Percentiles rank a stretch among this genome's conserved stretches.
Conservation (phyloP, 129 eudicot species). For the Flaveria sonorensis region DNA sequence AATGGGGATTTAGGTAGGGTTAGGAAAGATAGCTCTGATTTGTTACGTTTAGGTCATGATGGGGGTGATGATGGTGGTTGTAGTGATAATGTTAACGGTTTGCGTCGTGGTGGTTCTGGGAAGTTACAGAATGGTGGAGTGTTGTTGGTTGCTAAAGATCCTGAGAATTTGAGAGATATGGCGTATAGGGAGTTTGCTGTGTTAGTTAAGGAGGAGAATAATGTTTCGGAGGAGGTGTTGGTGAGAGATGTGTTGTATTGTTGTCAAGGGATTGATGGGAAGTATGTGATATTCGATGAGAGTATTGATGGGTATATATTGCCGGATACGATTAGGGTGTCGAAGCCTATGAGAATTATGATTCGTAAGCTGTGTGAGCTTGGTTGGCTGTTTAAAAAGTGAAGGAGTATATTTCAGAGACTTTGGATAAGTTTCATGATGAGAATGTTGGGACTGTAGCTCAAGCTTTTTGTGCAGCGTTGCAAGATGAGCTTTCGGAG, state of each 20-base stretch:
- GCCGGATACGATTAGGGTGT: slow-evolving; percentile 56
- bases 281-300: slow-evolving; percentile 66
- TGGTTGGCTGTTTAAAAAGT: slow-evolving; percentile 94
- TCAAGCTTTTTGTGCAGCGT: slow-evolving; percentile 96
- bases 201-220: slow-evolving; percentile 74
- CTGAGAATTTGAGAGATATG: slow-evolving; percentile 69
- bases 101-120: slow-evolving; percentile 24
- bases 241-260: slow-evolving; percentile 95
- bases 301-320: slow-evolving; percentile 64
- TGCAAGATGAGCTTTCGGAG: slow-evolving; percentile 92
- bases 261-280: slow-evolving; percentile 97
- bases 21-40: slow-evolving; percentile 18
- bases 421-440: slow-evolving; percentile 67
- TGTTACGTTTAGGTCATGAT: slow-evolving; percentile 29
- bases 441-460: slow-evolving; percentile 95
- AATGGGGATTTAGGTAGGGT: slow-evolving; percentile 36
- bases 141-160: slow-evolving; percentile 67
- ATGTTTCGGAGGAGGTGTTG: slow-evolving; percentile 80
- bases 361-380: slow-evolving; percentile 79
- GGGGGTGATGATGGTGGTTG: slow-evolving; percentile 16
- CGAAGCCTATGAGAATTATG: slow-evolving; percentile 67
- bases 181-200: slow-evolving; percentile 70
- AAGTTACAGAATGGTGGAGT: slow-evolving; percentile 68
- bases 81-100: slow-evolving; percentile 24
- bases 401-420: slow-evolving; percentile 71